Conservation (phyloP, 169 alveolate genomes). For the Plasmodium gonderi region DNA sequence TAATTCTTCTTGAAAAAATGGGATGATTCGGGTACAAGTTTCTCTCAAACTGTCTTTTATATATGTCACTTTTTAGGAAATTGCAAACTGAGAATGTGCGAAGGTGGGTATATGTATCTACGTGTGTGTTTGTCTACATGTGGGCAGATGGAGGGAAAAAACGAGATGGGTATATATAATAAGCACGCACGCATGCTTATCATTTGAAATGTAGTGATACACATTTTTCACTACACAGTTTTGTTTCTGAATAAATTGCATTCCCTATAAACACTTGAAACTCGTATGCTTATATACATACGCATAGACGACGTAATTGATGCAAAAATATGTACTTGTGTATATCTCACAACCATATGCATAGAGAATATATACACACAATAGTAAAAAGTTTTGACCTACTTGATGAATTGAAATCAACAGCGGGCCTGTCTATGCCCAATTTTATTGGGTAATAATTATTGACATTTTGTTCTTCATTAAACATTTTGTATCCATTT, state of each 20-base stretch:
- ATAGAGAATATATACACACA: no score
- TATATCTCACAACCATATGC: no score
- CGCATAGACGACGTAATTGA: no score
- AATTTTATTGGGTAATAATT: conserved; percentile 51
- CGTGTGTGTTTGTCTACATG: not conserved
- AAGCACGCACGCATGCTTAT: no score
- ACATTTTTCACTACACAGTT: not conserved
- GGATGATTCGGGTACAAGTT: conserved; percentile 53
- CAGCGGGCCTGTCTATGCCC: conserved; percentile 72
- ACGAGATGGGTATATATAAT: no score
- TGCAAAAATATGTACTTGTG: no score
- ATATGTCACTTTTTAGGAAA: conserved; percentile 45
- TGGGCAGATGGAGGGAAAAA: no score
- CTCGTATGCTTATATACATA: no score
- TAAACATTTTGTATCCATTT: conserved; percentile 21
- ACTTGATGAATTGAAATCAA: conserved; percentile 68
- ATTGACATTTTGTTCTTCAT: conserved; percentile 41
- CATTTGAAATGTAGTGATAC: not conserved
- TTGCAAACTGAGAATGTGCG: conserved; percentile 26
- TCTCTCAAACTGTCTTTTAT: conserved; percentile 54
- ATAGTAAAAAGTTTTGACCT: no score
- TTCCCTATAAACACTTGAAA: no score
- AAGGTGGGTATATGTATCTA: not conserved
- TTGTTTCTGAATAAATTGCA: not conserved
- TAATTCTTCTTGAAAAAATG: conserved; percentile 38